Percentiles rank a stretch among this genome's conserved stretches.
These are phyloP conservation scores for Scutellaria minor DNA, from an alignment of 257 asterid species.

Conservation along the genomic window DNA sequence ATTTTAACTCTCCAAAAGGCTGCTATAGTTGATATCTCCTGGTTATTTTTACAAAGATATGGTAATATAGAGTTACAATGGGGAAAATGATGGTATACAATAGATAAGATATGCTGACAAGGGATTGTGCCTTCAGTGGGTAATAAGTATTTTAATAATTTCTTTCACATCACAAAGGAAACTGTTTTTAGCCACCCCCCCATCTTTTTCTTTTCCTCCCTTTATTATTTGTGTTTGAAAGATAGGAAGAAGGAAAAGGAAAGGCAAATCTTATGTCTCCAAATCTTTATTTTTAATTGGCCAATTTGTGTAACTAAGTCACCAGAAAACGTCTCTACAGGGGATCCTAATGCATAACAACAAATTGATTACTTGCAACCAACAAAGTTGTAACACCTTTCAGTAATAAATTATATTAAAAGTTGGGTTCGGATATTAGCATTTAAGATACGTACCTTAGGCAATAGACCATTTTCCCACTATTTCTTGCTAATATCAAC, in stretches of 20 bases:
- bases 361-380: too few species aligned
- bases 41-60: slow-evolving; percentile 5
- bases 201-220: slow-evolving; percentile 40
- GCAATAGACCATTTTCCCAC: neutral
- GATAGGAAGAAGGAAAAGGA: slow-evolving; percentile 38
- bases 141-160: slow-evolving; percentile 57
- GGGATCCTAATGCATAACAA: neutral
- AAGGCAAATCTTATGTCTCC: slow-evolving; percentile 38
- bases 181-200: slow-evolving; percentile 38
- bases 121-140: slow-evolving; percentile 62
- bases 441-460: slow-evolving; percentile 22
- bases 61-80: slow-evolving; percentile 36
- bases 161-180: slow-evolving; percentile 54
- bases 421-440: neutral
- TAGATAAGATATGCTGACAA: slow-evolving; percentile 69
- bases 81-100: slow-evolving; percentile 44
- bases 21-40: slow-evolving; percentile 27
- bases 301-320: slow-evolving; percentile 32
- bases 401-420: neutral
- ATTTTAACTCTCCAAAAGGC: slow-evolving; percentile 1
- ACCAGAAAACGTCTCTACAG: slow-evolving; percentile 20
- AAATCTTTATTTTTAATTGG: slow-evolving; percentile 40
- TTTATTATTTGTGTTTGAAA: slow-evolving; percentile 30
- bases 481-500: neutral
- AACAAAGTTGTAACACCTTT: neutral